Percentiles rank a stretch among this genome's conserved stretches.
Conservation (phyloP, 2,329 filamentous ascomycete genomes). For the Aspergillus sp. region DNA sequence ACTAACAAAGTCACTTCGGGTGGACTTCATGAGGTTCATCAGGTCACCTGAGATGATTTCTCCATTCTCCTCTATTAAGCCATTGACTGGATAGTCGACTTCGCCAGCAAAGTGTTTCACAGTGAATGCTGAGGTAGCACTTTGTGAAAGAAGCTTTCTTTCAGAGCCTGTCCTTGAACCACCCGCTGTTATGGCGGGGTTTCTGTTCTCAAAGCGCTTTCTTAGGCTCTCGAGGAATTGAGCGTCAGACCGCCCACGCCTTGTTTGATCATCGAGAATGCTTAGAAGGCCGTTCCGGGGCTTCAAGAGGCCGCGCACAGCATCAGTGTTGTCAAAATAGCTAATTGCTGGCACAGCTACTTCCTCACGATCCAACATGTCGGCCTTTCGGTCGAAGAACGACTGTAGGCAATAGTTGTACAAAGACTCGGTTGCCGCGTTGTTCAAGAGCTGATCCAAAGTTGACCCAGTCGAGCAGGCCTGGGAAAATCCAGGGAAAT, state of each 20-base stretch:
- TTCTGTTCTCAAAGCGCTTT: conserved; percentile 91
- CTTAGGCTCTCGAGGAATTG: conserved; percentile 84
- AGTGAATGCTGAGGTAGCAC: conserved; percentile 70
- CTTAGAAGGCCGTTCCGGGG: conserved; percentile 84
- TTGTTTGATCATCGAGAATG: conserved; percentile 92
- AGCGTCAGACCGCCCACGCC: conserved; percentile 75
- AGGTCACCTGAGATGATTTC: conserved; percentile 93
- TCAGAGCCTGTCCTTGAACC: conserved; percentile 68
- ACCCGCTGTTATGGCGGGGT: conserved; percentile 74
- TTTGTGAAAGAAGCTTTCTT: conserved; percentile 81
- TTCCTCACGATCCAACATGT: conserved; percentile 89
- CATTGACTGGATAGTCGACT: conserved; percentile 82
- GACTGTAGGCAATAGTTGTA: conserved; percentile 91
- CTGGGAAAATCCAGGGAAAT: conserved; percentile 92
- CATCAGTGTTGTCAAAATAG: conserved; percentile 96
- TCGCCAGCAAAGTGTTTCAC: conserved; percentile 94
- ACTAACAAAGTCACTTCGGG: conserved; percentile 78
- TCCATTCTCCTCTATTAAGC: conserved; percentile 87
- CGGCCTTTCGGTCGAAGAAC: conserved; percentile 91
- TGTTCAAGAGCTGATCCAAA: conserved; percentile 87
- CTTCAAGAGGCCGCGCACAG: conserved; percentile 84
- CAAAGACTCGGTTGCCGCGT: conserved; percentile 81
- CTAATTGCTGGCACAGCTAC: conserved; percentile 82
- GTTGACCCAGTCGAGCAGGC: conserved; percentile 72
- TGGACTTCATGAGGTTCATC: conserved; percentile 83